Evolutionary conservation across 805 yeast genomes (phyloP), one percentile per base, ranked within the genome.

Genomic region (Lachancea nothofagi): DNA sequence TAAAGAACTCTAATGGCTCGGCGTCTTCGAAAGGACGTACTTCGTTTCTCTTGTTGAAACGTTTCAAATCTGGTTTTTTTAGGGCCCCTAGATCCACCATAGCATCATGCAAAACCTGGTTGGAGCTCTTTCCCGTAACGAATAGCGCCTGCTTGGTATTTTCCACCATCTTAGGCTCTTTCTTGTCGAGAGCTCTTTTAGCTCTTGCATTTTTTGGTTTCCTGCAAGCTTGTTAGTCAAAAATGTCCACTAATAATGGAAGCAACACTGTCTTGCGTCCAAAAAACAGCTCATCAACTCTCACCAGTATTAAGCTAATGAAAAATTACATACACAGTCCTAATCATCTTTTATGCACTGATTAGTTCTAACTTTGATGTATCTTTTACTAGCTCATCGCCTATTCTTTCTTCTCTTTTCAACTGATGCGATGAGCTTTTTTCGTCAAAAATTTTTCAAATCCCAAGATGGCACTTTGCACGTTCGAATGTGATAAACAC

Each of bases 141-240:
- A 93, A 93, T 42, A 93, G 72, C 0, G 96, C 97, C 40, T 78
- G 75, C 65, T 93, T 93, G 46, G 82, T 78, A 63, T 93, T 89
- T 62, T 93, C 98, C 7, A 83, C 83, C 33, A 87, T 63, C 65
- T 88, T 90, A 38, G 97, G 77, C 54, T 88, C 96, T 53, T 78
- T 82, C 55, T 83, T 83, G 47, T 88, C 95, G 48, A 89, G 61
- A 5, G 96, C 97, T 65, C 98, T 79, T 69, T 93, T 93, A 41
- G 96, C 77, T 58, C 97, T 87, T 40, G 96, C 96, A 58, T 82
- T 93, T 68, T 88, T 89, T 26, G 98, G 97, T 51, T 87, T 82
- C 32, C 43, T 42, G 37, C 13, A 5, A 21, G 8, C 20, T 20
- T 19, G 39, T 36, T 36, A 36, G 39, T 36, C 3, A 15, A 34